Base-by-base conservation (phyloP, 106 monocot genomes). In the Gastrodia elata region DNA sequence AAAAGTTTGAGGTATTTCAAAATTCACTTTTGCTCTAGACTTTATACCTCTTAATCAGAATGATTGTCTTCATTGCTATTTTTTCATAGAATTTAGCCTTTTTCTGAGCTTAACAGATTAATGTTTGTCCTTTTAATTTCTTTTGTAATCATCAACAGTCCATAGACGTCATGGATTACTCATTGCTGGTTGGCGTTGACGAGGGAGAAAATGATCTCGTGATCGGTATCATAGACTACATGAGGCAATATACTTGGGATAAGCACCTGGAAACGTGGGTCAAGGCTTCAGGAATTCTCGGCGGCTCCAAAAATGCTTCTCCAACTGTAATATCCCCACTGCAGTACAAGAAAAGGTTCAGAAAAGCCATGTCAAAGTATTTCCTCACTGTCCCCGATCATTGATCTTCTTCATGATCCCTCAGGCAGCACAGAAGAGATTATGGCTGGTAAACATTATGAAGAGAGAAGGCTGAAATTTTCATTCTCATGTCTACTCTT, bases 211-310 rank as follows among this genome's bases (percentile, higher is more conserved):
- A 96, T 39, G 92, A 96, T 57, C 89, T 96, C 18, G 89, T 96
- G 4, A 64, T 92, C 16, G 95, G 95, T 70, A 96, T 96, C 67
- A 92, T 96, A 7, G 95, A 92, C 67, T 89, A 82, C 84, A 76
- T 96, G 79, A 77, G 95, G 76, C 91, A 95, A 57, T 91, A 94
- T 71, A 94, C 94, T 10, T 91, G 91, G 94, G 94, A 89, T 82
- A 94, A 94, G 74, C 95, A 95, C 37, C 75, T 95, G 37, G 95
- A 95, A 70, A 89, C 91, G 4, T 95, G 91, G 95, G 95, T 92
- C 6, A 95, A 95, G 77, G 80, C 89, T 46, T 77, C 91, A 9
- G 95, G 91, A 40, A 85, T 95, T 38, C 91, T 95, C 0, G 95
- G 91, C 2, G 95, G 95, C 55, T 76, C 87, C 0, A 91, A 83